Percentiles rank a stretch among this genome's conserved stretches.
These are phyloP conservation scores for Irpex sp. DNA, from an alignment of 1,284 basidiomycete genomes.

Conservation along the genomic window DNA sequence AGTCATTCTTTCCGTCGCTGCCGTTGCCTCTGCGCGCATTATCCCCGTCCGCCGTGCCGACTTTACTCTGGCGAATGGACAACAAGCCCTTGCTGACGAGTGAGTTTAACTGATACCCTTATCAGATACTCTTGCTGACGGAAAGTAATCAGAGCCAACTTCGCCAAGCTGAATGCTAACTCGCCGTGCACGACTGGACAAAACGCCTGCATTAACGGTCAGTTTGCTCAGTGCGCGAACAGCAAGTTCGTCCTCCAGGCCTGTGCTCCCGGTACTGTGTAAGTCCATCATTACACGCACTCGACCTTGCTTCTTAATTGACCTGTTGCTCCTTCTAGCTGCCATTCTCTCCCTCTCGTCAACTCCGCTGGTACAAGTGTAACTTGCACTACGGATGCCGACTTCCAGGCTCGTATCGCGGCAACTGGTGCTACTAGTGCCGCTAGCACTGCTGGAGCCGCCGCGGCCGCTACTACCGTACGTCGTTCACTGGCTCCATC, in stretches of 20 bases:
- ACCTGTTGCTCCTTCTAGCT: constrained; percentile 29
- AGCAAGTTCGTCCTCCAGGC: constrained; percentile 42
- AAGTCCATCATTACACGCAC: constrained; percentile 19
- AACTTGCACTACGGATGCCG: constrained; percentile 41
- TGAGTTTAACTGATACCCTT: constrained; percentile 28
- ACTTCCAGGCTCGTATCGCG: constrained; percentile 36
- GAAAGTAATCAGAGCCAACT: not conserved
- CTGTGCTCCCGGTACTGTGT: constrained; percentile 42
- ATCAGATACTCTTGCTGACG: not conserved
- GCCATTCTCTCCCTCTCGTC: constrained; percentile 50
- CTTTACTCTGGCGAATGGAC: constrained; percentile 45
- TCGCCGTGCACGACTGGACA: constrained; percentile 44
- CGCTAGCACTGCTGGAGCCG: not conserved
- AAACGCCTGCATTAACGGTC: constrained; percentile 40
- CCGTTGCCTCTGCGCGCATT: constrained; percentile 34
- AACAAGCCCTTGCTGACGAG: constrained; percentile 53
- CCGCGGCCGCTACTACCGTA: not conserved
- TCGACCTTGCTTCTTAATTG: not conserved
- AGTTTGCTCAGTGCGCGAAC: constrained; percentile 48
- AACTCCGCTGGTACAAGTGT: constrained; percentile 41
- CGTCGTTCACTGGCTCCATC: not conserved
- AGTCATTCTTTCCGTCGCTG: constrained; percentile 34
- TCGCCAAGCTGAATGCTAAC: constrained; percentile 29
- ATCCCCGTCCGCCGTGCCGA: constrained; percentile 31
- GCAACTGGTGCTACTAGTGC: constrained; percentile 34